Percentiles rank a stretch among this genome's conserved stretches.
These are phyloP conservation scores for Amphicarpaea edgeworthii DNA, from an alignment of 306 rosid genomes.

Conservation along the genomic window DNA sequence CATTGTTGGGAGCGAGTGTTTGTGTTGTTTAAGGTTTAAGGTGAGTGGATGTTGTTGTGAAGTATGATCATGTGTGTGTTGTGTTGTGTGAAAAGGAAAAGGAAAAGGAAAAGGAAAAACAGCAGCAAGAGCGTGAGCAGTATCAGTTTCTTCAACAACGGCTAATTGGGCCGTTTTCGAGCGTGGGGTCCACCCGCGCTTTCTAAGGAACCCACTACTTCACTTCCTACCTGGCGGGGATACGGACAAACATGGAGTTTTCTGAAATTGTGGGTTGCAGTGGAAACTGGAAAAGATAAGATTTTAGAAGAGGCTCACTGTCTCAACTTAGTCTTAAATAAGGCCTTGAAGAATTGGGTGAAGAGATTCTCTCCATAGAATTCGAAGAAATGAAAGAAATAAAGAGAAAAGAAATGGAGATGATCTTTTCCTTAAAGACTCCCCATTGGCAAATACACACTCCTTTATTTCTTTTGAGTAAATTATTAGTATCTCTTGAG, in stretches of 20 bases:
- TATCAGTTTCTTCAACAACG: conserved; percentile 55
- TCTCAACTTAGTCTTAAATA: no score
- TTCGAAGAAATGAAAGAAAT: no score
- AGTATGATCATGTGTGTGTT: neutral
- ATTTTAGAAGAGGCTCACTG: no score
- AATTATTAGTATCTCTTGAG: no score
- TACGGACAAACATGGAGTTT: neutral
- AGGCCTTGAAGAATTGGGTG: no score
- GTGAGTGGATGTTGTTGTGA: neutral
- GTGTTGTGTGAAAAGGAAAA: neutral
- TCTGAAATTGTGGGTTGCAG: neutral
- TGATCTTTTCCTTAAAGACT: no score
- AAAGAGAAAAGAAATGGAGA: no score
- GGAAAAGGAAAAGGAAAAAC: neutral
- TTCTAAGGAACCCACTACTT: neutral
- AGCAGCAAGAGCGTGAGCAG: neutral
- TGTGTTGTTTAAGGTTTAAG: neutral
- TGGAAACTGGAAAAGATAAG: no score
- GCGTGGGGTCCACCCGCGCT: conserved; percentile 41
- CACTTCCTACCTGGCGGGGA: neutral
- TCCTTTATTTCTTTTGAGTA: no score
- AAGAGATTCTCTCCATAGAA: no score
- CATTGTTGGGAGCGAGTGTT: conserved; percentile 15
- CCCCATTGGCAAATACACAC: no score
- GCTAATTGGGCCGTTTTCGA: conserved; percentile 47